Percentiles rank a stretch among this genome's conserved stretches.
Evolutionary conservation across 805 yeast species (phyloP).

Genomic region (Yarrowia deformans): DNA sequence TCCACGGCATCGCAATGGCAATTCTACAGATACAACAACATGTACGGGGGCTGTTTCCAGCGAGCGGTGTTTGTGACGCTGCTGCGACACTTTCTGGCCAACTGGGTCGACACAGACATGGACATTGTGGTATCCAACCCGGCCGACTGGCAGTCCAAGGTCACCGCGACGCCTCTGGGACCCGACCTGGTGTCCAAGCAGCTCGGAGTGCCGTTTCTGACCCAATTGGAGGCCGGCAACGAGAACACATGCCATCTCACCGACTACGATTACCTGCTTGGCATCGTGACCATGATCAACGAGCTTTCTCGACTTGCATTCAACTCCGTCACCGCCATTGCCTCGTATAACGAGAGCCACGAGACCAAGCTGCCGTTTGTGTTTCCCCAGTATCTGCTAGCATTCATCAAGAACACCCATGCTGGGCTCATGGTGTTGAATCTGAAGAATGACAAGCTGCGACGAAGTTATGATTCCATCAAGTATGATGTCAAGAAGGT

Average conservation of each 20-base stretch:
- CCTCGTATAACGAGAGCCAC: slow-evolving; percentile 39
- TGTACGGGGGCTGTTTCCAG: slow-evolving; percentile 33
- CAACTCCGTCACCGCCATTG: slow-evolving; percentile 46
- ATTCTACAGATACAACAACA: slow-evolving; percentile 37
- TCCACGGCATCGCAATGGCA: slow-evolving; percentile 33
- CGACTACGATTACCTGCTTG: slow-evolving; percentile 48
- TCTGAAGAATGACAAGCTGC: slow-evolving; percentile 48
- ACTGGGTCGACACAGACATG: slow-evolving; percentile 28
- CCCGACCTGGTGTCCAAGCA: slow-evolving; percentile 26
- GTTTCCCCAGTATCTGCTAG: slow-evolving; percentile 41
- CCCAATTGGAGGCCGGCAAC: slow-evolving; percentile 34
- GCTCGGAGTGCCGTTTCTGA: slow-evolving; percentile 31
- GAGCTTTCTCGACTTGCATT: slow-evolving; percentile 47
- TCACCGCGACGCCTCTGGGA: slow-evolving; percentile 18
- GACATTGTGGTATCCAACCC: slow-evolving; percentile 15
- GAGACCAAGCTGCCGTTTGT: slow-evolving; percentile 40
- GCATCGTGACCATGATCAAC: slow-evolving; percentile 44
- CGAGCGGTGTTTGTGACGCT: slow-evolving; percentile 28
- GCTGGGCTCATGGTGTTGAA: slow-evolving; percentile 46
- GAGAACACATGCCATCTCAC: slow-evolving; percentile 41
- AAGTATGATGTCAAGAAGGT: slow-evolving; percentile 50
- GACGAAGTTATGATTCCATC: slow-evolving; percentile 47
- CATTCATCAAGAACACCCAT: slow-evolving; percentile 46
- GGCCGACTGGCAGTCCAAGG: slow-evolving; percentile 8
- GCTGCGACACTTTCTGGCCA: slow-evolving; percentile 19